A percentile compares a stretch with the other conserved stretches of the same genome.
Conservation (phyloP, 768 basidiomycete genomes). For the Boletus rufocinnamomeus region DNA sequence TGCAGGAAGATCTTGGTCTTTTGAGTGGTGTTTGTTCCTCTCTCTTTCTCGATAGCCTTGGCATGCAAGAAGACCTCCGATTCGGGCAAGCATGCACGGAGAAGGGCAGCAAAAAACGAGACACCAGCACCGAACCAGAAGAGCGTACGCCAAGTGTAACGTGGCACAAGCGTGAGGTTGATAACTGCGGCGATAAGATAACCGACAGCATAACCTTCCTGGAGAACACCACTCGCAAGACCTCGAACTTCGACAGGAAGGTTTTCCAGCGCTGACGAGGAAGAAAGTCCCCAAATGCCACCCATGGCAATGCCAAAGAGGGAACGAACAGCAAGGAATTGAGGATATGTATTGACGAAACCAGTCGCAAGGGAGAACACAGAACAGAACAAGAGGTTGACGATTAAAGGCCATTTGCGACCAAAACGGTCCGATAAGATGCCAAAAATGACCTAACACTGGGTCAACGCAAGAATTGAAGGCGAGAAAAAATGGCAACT, state of each 20-base stretch:
- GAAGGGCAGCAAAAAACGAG: constrained; percentile 62
- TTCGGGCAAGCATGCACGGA: constrained; percentile 76
- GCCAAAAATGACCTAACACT: constrained; percentile 65
- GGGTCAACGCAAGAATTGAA: background rate
- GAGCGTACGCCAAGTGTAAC: constrained; percentile 65
- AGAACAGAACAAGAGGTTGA: constrained; percentile 70
- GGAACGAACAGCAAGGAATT: constrained; percentile 81
- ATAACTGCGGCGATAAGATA: constrained; percentile 84
- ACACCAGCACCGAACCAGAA: constrained; percentile 83
- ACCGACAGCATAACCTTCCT: constrained; percentile 88
- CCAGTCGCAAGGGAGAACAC: constrained; percentile 77
- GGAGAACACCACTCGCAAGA: constrained; percentile 79
- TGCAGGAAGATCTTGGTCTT: constrained; percentile 73
- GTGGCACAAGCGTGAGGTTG: constrained; percentile 63
- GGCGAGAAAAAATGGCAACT: constrained; percentile 13
- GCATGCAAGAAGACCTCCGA: constrained; percentile 72
- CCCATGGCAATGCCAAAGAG: constrained; percentile 91
- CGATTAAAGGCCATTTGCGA: constrained; percentile 89
- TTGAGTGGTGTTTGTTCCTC: constrained; percentile 37
- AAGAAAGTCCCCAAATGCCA: constrained; percentile 84
- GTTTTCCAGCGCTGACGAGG: constrained; percentile 85
- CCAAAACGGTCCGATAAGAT: constrained; percentile 87
- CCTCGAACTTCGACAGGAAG: constrained; percentile 87
- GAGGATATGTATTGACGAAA: constrained; percentile 72
- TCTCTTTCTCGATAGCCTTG: constrained; percentile 51